Conservation (phyloP, 2,329 filamentous ascomycete species). For the Ophiocordyceps camponoti-rufipedis region DNA sequence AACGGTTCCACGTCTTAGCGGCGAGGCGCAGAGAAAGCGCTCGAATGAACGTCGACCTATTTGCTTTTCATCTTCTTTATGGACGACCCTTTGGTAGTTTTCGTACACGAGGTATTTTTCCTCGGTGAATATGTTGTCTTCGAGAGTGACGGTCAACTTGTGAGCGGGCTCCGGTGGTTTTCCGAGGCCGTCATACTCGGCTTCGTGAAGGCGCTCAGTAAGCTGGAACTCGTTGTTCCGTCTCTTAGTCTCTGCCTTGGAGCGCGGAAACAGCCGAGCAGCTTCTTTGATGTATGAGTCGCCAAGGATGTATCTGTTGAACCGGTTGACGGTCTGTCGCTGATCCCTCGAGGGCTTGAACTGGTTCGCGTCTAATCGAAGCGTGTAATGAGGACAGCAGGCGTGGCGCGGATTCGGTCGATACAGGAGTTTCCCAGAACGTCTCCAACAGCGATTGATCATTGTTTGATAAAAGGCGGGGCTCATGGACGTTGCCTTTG, state of each 20-base stretch:
- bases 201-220: constrained; percentile 47
- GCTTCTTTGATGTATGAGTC: constrained; percentile 47
- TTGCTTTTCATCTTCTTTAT: constrained; percentile 43
- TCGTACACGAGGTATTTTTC: constrained; percentile 59
- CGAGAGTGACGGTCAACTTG: constrained; percentile 49
- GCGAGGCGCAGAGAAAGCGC: constrained; percentile 57
- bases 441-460: constrained; percentile 60
- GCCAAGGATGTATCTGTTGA: constrained; percentile 54
- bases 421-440: constrained; percentile 55
- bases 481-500: constrained; percentile 39
- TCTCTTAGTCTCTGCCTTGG: constrained; percentile 44
- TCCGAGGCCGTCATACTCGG: constrained; percentile 36
- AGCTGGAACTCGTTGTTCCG: constrained; percentile 52
- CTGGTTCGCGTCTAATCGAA: constrained; percentile 47
- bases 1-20: constrained; percentile 31
- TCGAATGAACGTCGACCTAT: constrained; percentile 46
- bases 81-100: constrained; percentile 59
- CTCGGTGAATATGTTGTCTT: constrained; percentile 50
- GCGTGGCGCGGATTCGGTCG: constrained; percentile 60
- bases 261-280: constrained; percentile 44
- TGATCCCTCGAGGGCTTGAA: constrained; percentile 56
- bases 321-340: constrained; percentile 56
- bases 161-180: constrained; percentile 47
- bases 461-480: constrained; percentile 52
- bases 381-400: constrained; percentile 85